These are phyloP conservation scores for Mucor sp. DNA, from an alignment of 371 early-diverging fungal genomes.

Conservation along the genomic window DNA sequence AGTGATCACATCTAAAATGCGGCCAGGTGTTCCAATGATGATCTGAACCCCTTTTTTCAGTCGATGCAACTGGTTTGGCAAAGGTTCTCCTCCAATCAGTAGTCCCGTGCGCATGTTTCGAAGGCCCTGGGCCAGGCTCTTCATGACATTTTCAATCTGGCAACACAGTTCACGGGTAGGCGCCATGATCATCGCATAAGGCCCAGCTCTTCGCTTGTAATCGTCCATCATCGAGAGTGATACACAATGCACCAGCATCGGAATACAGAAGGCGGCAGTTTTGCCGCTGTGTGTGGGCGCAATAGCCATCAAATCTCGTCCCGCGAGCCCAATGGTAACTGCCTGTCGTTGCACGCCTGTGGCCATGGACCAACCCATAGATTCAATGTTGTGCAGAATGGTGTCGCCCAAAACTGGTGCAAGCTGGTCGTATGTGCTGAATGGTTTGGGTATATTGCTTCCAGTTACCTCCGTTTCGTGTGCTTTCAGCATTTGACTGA, in stretches of 20 bases:
- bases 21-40: conserved; percentile 62
- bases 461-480: conserved; percentile 54
- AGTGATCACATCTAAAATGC: conserved; percentile 52
- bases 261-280: conserved; percentile 57
- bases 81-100: conserved; percentile 58
- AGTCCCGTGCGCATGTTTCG: conserved; percentile 57
- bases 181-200: conserved; percentile 58
- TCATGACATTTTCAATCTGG: conserved; percentile 53
- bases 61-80: conserved; percentile 55
- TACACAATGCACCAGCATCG: conserved; percentile 53
- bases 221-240: conserved; percentile 44
- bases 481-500: conserved; percentile 37
- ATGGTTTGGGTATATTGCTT: conserved; percentile 48
- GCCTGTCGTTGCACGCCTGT: conserved; percentile 70
- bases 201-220: conserved; percentile 45
- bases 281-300: conserved; percentile 75
- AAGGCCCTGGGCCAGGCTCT: conserved; percentile 47
- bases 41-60: conserved; percentile 61
- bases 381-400: conserved; percentile 43
- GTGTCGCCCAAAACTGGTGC: conserved; percentile 31
- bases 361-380: conserved; percentile 48
- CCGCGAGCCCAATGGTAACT: conserved; percentile 64
- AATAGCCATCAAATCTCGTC: conserved; percentile 69
- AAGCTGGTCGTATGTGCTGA: conserved; percentile 53
- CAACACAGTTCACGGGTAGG: conserved; percentile 60